Base-by-base conservation (phyloP, 1,284 basidiomycete genomes). In the Polyporus tsugae region DNA sequence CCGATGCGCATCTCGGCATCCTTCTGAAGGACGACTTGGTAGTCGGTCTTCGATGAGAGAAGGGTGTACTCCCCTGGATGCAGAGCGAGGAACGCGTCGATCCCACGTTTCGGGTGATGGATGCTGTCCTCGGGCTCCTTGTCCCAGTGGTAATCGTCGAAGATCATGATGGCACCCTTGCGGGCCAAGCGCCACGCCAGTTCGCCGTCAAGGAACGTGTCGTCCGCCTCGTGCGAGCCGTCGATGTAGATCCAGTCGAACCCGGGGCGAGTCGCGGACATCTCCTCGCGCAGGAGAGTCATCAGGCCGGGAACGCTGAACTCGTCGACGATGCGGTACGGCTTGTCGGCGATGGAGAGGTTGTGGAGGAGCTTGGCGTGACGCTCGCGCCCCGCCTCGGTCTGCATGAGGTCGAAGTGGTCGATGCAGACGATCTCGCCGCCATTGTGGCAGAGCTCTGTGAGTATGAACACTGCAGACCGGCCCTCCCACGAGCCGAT, bases 401-500 rank as follows among this genome's bases (percentile, higher is more conserved):
- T 87, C 4, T 62, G 70, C 77, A 86, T 79, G 61, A 88, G 80
- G 71, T 89, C 88, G 73, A 88, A 88, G 69, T 88, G 88, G 74
- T 89, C 88, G 69, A 89, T 83, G 71, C 86, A 88, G 57, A 86
- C 80, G 19, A 89, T 75, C 58, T 83, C 82, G 4, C 86, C 85
- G 13, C 75, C 75, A 6, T 75, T 70, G n/a, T 75, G 76, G 74
- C 86, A 87, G 53, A 89, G 82, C 46, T 84, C 81, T 9, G 76
- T 80, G 52, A 86, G 79, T 44, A 88, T 78, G 77, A 86, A 89
- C 29, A 87, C 83, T 22, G 86, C 87, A 0, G 87, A 89, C 60
- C 88, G 84, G 25, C 87, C 88, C 76, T 89, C 88, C 87, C 87
- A 89, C 17, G 85, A 87, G 4, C 88, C 87, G n/a, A 89, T 87